phyloP scores from a whole-genome alignment of 176 grass and related monocot genomes.

The Miscanthus lutarioriparius region DNA sequence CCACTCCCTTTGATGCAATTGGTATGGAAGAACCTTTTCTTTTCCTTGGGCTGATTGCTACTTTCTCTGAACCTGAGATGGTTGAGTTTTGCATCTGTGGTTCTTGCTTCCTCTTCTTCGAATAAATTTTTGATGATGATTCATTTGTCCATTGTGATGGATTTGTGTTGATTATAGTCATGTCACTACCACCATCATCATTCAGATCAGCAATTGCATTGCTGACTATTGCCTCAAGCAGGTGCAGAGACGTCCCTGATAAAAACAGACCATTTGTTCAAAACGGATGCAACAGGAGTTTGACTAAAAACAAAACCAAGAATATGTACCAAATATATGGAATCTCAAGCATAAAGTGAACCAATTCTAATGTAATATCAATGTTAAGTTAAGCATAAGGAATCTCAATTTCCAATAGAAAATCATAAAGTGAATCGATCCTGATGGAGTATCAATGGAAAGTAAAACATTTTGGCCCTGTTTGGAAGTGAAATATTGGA shows the following conservation, averaged over 20 bases:
- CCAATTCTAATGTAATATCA: background rate
- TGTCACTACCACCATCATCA: slow-evolving; percentile 42
- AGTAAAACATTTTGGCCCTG: background rate
- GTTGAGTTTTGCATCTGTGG: slow-evolving; percentile 37
- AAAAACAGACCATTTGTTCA: slow-evolving; percentile 41
- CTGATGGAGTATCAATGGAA: background rate
- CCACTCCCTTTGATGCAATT: slow-evolving; percentile 19
- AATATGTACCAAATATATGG: slow-evolving; percentile 14
- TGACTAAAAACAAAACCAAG: slow-evolving; percentile 27
- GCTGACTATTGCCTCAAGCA: slow-evolving; percentile 67
- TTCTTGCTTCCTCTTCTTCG: slow-evolving; percentile 74
- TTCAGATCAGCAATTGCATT: slow-evolving; percentile 82
- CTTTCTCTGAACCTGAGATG: slow-evolving; percentile 35
- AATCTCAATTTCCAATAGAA: background rate
- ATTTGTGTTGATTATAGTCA: slow-evolving; percentile 31
- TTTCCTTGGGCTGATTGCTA: slow-evolving; percentile 41
- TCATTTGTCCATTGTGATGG: slow-evolving; percentile 39
- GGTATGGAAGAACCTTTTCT: slow-evolving; percentile 39
- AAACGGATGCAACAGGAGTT: slow-evolving; percentile 12
- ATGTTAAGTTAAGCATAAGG: background rate
- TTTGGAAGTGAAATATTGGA: background rate
- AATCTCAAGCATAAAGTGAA: background rate
- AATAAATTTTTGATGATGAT: slow-evolving; percentile 51
- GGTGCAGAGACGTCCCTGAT: slow-evolving; percentile 71
- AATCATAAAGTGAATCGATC: background rate